These are phyloP conservation scores for Tylopilus rubrobrunneus DNA, from an alignment of 768 basidiomycete genomes.

Conservation along the genomic window DNA sequence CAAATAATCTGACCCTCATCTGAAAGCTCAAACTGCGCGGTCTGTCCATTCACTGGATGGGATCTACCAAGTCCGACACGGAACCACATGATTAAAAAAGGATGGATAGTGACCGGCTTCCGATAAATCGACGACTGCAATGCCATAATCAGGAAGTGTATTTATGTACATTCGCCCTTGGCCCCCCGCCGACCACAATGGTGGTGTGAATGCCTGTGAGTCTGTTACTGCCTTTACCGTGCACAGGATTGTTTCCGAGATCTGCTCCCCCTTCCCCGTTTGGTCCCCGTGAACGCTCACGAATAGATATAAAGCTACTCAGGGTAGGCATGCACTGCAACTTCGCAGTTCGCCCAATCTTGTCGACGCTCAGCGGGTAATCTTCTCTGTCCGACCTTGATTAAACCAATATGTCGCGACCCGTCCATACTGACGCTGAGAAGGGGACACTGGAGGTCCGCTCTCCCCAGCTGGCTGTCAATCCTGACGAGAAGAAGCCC, in stretches of 20 bases:
- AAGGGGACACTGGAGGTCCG: conserved; percentile 51
- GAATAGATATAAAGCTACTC: conserved; percentile 23
- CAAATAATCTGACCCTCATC: background rate
- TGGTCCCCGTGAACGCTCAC: background rate
- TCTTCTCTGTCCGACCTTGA: conserved; percentile 11
- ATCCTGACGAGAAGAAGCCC: conserved; percentile 37
- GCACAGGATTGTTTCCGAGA: conserved; percentile 17
- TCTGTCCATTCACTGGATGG: background rate
- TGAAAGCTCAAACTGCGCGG: background rate
- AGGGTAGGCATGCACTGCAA: background rate
- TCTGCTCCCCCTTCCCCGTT: conserved; percentile 11
- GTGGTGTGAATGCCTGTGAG: conserved; percentile 14
- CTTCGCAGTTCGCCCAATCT: background rate
- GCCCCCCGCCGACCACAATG: conserved; percentile 5
- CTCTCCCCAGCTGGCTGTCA: conserved; percentile 29
- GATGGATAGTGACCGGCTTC: conserved; percentile 10
- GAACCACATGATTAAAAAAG: background rate
- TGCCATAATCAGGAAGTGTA: conserved; percentile 2
- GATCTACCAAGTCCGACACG: background rate
- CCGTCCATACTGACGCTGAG: conserved; percentile 51
- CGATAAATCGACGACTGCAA: conserved; percentile 3
- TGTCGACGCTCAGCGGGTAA: conserved; percentile 8
- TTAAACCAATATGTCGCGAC: conserved; percentile 38
- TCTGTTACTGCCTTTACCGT: conserved; percentile 1
- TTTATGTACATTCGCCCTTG: background rate